Evolutionary conservation across 768 basidiomycete genomes (phyloP).

Genomic region (Russula sp.): DNA sequence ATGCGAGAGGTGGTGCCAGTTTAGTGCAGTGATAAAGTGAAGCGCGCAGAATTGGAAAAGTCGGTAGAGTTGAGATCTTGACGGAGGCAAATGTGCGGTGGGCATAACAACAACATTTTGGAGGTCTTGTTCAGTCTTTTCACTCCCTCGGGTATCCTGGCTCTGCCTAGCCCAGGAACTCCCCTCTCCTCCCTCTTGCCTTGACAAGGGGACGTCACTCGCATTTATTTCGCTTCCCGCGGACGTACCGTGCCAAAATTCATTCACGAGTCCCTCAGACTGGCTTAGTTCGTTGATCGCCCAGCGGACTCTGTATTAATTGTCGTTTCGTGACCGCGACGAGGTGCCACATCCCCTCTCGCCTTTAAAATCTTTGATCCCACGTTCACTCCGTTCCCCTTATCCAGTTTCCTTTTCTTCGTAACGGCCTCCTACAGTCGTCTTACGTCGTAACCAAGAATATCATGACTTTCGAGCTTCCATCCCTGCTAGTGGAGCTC

Average conservation of each 20-base stretch:
- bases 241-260: neutral
- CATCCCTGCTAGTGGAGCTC: neutral
- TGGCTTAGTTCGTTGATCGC: slow-evolving; percentile 29
- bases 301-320: slow-evolving; percentile 26
- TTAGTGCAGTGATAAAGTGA: too few species aligned
- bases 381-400: slow-evolving; percentile 3
- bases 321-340: slow-evolving; percentile 21
- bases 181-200: neutral
- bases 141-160: neutral
- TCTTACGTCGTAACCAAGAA: slow-evolving; percentile 2
- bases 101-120: too few species aligned
- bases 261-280: slow-evolving; percentile 19
- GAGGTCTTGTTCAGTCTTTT: too few species aligned
- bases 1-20: too few species aligned
- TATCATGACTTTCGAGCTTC: slow-evolving; percentile 11
- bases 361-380: slow-evolving; percentile 21
- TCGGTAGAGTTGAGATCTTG: too few species aligned
- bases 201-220: neutral
- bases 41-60: too few species aligned
- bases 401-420: neutral
- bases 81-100: neutral
- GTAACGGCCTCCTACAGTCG: neutral
- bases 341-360: slow-evolving; percentile 21
- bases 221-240: neutral
- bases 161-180: too few species aligned